These are phyloP conservation scores for Ophiostoma pallidulum DNA, from an alignment of 2,329 filamentous ascomycete species.

Conservation along the genomic window DNA sequence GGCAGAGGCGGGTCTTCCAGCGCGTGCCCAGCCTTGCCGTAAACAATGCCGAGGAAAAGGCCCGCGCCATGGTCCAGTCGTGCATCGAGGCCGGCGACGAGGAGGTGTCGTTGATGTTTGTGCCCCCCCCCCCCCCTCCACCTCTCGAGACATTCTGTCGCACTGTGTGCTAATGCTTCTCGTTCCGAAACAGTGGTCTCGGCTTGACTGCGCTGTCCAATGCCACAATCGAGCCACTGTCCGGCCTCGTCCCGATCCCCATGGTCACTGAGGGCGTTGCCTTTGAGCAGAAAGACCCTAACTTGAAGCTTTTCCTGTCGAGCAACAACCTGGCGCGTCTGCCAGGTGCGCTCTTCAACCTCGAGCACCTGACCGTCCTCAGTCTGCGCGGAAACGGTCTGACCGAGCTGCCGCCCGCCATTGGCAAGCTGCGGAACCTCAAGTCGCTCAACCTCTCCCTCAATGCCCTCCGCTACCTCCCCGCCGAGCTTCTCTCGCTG, in stretches of 20 bases:
- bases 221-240: constrained; percentile 46
- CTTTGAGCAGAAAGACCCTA: constrained; percentile 49
- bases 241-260: constrained; percentile 45
- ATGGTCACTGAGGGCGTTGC: constrained; percentile 45
- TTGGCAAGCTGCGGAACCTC: constrained; percentile 49
- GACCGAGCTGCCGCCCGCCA: constrained; percentile 48
- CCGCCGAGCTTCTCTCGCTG: constrained; percentile 52
- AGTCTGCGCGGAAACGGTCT: constrained; percentile 57
- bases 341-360: constrained; percentile 51
- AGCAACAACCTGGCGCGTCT: constrained; percentile 48
- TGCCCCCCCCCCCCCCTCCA: background rate
- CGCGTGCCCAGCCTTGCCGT: constrained; percentile 20
- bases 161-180: constrained; percentile 9
- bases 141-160: background rate
- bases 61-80: constrained; percentile 36
- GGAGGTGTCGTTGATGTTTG: constrained; percentile 31
- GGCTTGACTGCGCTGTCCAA: constrained; percentile 45
- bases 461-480: constrained; percentile 51
- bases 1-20: constrained; percentile 20
- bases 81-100: constrained; percentile 52
- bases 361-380: constrained; percentile 53
- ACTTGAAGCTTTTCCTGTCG: constrained; percentile 52
- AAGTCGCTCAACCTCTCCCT: constrained; percentile 56
- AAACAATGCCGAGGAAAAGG: constrained; percentile 35
- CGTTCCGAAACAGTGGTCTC: constrained; percentile 28